Evolutionary conservation across 2,329 filamentous ascomycete species (phyloP), one percentile per base, ranked within the genome.

Genomic region (Aspergillus quadricinctus): DNA sequence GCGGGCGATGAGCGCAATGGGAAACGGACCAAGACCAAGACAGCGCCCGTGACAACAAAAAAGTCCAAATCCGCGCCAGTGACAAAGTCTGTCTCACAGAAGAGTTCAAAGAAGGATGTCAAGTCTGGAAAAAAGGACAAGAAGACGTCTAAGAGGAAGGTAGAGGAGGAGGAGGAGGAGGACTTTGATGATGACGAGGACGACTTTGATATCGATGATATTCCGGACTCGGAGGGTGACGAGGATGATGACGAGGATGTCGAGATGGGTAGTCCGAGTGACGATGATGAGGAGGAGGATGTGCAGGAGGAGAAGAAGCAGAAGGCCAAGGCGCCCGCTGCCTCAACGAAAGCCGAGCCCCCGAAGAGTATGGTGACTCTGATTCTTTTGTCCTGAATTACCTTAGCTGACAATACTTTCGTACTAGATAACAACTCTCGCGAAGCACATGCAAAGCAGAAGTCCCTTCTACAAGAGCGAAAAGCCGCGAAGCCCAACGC

Each of bases 391-490:
- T 49, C 37, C 54, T 51, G 49, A 31, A 49, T 53, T 60, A 59
- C 27, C 51, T 53, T 48, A 28, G 48, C 54, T 61, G 59, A 62
- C 55, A 27, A 48, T 55, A 50, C 51, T 54, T 43, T 49, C 28
- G 57, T 53, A 19, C n/a, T 54, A 85, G 86, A 84, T 73, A 89
- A 81, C 57, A 90, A 89, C 8, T 87, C 84, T 10, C 88, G 87
- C 70, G 94, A 99, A 80, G 87, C 92, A 23, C 94, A 97, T 73
- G 86, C 87, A 50, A 96, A 96, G 75, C 94, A 99, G 77, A 96
- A 93, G 75, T 88, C 88, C 61, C 80, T 97, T 51, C 88, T 86
- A 25, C 88, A 87, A 69, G 93, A 97, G 72, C 90, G 95, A 65
- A 97, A 92, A 80, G 88, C 90, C 40, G 88, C 89, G 46, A 97